Percentiles rank a stretch among this genome's conserved stretches.
These are phyloP conservation scores for Rosa multiflora DNA, from an alignment of 306 rosid genomes.

Conservation along the genomic window DNA sequence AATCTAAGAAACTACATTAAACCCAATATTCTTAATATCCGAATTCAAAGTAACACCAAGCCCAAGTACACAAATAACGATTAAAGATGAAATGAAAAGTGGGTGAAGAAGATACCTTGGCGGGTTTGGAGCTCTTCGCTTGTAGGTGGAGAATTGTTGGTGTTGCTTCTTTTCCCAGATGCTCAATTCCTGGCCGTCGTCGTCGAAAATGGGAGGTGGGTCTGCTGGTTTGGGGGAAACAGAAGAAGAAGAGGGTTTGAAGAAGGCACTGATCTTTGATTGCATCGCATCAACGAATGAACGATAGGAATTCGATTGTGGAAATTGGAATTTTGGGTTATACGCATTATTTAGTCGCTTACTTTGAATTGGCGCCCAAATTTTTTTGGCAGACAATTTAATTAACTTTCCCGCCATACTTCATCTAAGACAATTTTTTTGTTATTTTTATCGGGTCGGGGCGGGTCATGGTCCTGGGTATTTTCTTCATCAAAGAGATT, in stretches of 20 bases:
- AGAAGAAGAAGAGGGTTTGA: slow-evolving; percentile 43
- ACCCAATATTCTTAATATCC: neutral
- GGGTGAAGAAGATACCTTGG: slow-evolving; percentile 22
- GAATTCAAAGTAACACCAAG: neutral
- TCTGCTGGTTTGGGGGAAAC: slow-evolving; percentile 22
- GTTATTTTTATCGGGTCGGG: no score
- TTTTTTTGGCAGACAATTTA: neutral
- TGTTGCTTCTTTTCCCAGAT: slow-evolving; percentile 62
- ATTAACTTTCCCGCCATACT: slow-evolving; percentile 1
- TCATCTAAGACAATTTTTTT: no score
- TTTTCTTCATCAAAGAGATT: neutral
- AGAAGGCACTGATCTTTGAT: slow-evolving; percentile 68
- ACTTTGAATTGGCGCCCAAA: slow-evolving; percentile 10
- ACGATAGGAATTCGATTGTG: neutral
- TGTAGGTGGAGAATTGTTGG: slow-evolving; percentile 44
- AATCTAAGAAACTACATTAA: neutral
- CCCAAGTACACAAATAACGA: neutral
- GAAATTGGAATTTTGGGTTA: neutral
- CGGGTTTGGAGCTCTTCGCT: slow-evolving; percentile 40
- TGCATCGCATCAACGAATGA: slow-evolving; percentile 41
- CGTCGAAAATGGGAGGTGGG: neutral
- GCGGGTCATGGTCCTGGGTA: neutral
- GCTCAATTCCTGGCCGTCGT: slow-evolving; percentile 37
- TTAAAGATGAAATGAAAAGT: neutral
- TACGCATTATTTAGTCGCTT: neutral